A percentile compares a stretch with the other conserved stretches of the same genome.
Conservation (phyloP, 1,284 basidiomycete genomes). For the Tilletia walkeri region DNA sequence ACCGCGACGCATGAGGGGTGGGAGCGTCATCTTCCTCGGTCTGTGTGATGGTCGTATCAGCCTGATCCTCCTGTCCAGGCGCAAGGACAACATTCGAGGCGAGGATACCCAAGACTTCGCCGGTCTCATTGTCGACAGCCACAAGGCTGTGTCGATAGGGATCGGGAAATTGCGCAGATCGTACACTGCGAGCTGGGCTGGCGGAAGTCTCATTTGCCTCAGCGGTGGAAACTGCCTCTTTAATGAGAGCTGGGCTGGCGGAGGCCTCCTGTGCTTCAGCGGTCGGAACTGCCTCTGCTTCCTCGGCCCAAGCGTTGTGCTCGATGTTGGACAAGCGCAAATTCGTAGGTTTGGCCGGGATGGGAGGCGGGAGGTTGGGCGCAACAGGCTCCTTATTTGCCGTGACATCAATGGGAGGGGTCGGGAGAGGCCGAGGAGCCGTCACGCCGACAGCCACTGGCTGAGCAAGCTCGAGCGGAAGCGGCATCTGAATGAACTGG, state of each 20-base stretch:
- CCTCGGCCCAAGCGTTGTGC: not conserved
- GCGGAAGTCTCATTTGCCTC: not conserved
- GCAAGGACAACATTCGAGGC: conserved; percentile 33
- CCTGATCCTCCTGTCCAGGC: not conserved
- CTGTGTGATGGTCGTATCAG: not conserved
- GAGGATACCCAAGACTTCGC: conserved; percentile 37
- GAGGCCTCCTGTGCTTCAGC: too few species aligned
- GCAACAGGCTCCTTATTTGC: not conserved
- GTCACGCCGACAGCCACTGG: not conserved
- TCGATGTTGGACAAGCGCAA: not conserved
- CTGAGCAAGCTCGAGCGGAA: not conserved
- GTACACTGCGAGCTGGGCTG: too few species aligned
- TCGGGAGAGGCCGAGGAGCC: not conserved
- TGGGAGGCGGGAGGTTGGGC: not conserved
- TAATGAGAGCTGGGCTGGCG: not conserved
- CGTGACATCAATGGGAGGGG: not conserved
- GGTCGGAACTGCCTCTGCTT: too few species aligned
- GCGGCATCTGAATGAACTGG: conserved; percentile 20
- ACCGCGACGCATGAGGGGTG: conserved; percentile 22
- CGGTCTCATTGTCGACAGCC: conserved; percentile 42
- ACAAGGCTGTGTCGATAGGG: conserved; percentile 40
- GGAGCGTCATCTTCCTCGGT: conserved; percentile 22
- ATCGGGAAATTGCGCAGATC: not conserved
- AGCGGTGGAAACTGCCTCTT: too few species aligned
- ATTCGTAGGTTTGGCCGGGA: not conserved